phyloP scores from a whole-genome alignment of 2,329 filamentous ascomycete genomes.

The Cladosporium austrohemisphaericum region DNA sequence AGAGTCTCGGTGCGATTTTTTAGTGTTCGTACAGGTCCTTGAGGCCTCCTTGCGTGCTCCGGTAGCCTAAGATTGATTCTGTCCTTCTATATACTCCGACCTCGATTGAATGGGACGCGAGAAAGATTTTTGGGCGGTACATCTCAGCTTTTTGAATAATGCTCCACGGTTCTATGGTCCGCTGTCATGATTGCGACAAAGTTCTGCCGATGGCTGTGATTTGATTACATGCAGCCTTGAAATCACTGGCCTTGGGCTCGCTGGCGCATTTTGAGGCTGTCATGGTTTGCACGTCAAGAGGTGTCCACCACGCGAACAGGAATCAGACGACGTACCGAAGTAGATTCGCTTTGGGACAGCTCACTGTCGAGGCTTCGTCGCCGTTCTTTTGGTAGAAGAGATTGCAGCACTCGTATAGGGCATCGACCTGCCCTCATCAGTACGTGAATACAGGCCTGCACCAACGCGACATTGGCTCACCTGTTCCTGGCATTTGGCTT shows the following conservation, averaged over 20 bases:
- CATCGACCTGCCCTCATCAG: constrained; percentile 60
- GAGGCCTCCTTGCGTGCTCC: constrained; percentile 90
- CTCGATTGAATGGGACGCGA: constrained; percentile 42
- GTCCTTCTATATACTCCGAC: constrained; percentile 58
- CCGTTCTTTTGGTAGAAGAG: constrained; percentile 79
- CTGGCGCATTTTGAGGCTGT: constrained; percentile 76
- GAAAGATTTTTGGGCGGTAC: constrained; percentile 42
- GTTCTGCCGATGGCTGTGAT: not conserved
- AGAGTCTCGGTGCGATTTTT: constrained; percentile 98
- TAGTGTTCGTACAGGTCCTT: constrained; percentile 87
- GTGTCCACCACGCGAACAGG: not conserved
- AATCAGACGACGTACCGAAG: constrained; percentile 51
- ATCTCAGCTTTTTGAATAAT: constrained; percentile 21
- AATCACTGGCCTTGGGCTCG: constrained; percentile 46
- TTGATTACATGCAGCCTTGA: not conserved
- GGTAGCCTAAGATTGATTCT: constrained; percentile 80
- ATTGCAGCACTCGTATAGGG: constrained; percentile 90
- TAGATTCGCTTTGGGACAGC: constrained; percentile 79
- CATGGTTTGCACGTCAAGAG: not conserved
- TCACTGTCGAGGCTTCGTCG: constrained; percentile 69
- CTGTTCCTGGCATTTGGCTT: constrained; percentile 70
- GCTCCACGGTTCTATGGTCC: too few relatives aligned
- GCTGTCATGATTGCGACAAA: too few relatives aligned
- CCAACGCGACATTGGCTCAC: constrained; percentile 25
- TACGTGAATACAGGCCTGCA: constrained; percentile 17